Evolutionary conservation across 768 basidiomycete genomes (phyloP).

Genomic region (Kwoniella bestiolae): DNA sequence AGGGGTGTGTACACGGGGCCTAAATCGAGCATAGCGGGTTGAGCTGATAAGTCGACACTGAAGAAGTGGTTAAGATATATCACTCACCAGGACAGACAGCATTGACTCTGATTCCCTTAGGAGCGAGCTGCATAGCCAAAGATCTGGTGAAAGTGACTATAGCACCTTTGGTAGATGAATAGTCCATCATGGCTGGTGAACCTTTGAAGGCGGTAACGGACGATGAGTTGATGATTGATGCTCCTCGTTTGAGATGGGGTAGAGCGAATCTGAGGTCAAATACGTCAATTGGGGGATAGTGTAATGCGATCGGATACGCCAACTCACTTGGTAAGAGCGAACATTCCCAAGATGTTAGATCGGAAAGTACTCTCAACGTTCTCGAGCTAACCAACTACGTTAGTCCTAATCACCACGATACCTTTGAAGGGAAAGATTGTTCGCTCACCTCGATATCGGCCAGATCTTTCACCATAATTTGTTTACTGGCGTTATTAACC

Average conservation of each 20-base stretch:
- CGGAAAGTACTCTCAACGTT: conserved; percentile 66
- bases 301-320: too few species aligned
- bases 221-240: conserved; percentile 68
- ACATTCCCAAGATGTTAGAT: conserved; percentile 67
- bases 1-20: conserved; percentile 68
- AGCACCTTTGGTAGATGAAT: conserved; percentile 68
- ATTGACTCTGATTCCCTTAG: conserved; percentile 67
- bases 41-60: neutral
- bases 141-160: conserved; percentile 66
- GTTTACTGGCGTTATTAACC: conserved; percentile 63
- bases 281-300: too few species aligned
- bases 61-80: neutral
- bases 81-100: conserved; percentile 57
- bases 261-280: conserved; percentile 61
- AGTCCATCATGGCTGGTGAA: conserved; percentile 60
- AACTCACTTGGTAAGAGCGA: conserved; percentile 62
- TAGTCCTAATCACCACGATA: too few species aligned
- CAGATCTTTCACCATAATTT: conserved; percentile 61
- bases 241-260: conserved; percentile 67
- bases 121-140: conserved; percentile 63
- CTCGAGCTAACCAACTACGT: conserved; percentile 59
- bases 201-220: conserved; percentile 61
- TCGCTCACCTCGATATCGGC: conserved; percentile 61
- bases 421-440: too few species aligned
- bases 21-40: conserved; percentile 43